A percentile compares a stretch with the other conserved stretches of the same genome.
Conservation (phyloP, 163 green algal species). For the Smithsoniella earleae region DNA sequence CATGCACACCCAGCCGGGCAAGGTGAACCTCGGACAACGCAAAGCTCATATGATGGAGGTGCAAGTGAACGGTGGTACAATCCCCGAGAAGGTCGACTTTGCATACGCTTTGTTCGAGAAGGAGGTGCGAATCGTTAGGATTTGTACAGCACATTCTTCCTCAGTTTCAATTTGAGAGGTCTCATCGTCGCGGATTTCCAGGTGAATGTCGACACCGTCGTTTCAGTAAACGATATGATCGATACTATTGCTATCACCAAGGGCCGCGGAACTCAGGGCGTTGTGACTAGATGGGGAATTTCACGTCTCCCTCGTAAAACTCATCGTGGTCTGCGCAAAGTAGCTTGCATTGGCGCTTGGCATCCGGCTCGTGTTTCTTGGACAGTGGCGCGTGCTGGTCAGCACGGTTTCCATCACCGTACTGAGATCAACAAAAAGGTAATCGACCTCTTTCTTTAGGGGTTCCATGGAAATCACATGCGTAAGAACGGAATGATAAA, state of each 20-base stretch:
- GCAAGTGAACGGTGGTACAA: constrained; percentile 91
- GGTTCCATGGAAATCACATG: too few relatives aligned
- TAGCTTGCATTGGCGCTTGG: constrained; percentile 97
- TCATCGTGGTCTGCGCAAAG: constrained; percentile 97
- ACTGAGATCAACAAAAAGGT: constrained; percentile 98
- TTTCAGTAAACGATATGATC: constrained; percentile 92
- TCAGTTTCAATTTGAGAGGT: constrained; percentile 45
- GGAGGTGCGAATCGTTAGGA: constrained; percentile 33
- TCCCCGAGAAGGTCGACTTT: constrained; percentile 94
- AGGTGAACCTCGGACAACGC: constrained; percentile 84
- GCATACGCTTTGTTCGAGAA: constrained; percentile 52
- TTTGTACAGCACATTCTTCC: too few relatives aligned
- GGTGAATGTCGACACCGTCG: constrained; percentile 62
- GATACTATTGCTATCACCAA: constrained; percentile 97
- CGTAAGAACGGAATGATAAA: too few relatives aligned
- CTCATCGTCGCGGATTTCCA: too few relatives aligned
- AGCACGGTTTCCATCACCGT: constrained; percentile 95
- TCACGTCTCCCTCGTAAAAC: constrained; percentile 98
- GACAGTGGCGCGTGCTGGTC: constrained; percentile 90
- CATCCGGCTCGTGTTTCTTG: constrained; percentile 94
- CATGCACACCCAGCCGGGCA: constrained; percentile 77
- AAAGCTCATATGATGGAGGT: constrained; percentile 99
- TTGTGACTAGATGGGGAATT: constrained; percentile 96
- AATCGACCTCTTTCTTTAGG: too few relatives aligned
- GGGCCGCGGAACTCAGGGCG: constrained; percentile 88